Conservation (phyloP, 129 eudicot genomes). For the Flaveria brownii region DNA sequence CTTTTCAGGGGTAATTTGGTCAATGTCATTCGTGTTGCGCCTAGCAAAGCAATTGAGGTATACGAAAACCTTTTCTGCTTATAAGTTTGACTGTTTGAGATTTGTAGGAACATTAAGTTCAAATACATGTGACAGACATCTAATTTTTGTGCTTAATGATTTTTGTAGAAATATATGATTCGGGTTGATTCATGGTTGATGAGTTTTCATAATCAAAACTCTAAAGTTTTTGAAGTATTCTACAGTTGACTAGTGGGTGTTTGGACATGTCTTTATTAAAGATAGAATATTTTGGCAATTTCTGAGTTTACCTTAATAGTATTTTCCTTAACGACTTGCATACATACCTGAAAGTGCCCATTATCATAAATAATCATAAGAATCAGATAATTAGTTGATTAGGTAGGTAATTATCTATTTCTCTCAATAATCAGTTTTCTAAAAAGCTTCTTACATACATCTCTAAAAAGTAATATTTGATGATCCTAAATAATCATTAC, state of each 20-base stretch:
- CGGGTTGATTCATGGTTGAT: too few species aligned
- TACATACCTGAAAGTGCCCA: neutral
- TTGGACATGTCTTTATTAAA: neutral
- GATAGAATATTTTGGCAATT: neutral
- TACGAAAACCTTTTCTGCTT: neutral
- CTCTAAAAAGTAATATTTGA: too few species aligned
- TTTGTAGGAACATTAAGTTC: neutral
- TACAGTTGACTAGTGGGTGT: neutral
- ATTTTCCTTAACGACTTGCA: too few species aligned
- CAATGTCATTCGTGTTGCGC: constrained; percentile 93
- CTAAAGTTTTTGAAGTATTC: neutral
- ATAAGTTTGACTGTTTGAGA: neutral
- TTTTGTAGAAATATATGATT: neutral
- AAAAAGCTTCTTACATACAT: too few species aligned
- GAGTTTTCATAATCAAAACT: neutral
- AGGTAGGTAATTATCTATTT: neutral
- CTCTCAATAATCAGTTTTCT: neutral
- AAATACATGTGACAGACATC: neutral
- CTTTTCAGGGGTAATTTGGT: constrained; percentile 91
- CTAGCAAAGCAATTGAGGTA: constrained; percentile 99
- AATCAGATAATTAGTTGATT: neutral
- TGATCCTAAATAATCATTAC: too few species aligned
- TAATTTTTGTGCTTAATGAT: neutral
- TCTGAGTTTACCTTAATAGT: neutral
- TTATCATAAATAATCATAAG: neutral